Evolutionary conservation across 2,329 filamentous ascomycete species (phyloP).

Genomic region (Parafenestella ontariensis): DNA sequence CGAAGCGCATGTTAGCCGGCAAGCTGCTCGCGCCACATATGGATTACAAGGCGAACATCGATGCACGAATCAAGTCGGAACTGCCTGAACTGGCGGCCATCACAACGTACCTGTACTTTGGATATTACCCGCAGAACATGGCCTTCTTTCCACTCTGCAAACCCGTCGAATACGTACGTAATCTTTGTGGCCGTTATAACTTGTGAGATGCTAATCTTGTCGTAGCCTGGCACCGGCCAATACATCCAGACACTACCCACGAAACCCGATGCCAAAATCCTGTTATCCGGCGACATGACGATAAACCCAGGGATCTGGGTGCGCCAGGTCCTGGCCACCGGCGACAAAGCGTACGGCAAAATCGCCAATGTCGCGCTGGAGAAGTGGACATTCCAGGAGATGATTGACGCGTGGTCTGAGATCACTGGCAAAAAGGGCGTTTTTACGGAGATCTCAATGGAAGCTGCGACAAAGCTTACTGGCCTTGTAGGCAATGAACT

Average conservation of each 20-base stretch:
- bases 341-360: slow-evolving; percentile 25
- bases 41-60: slow-evolving; percentile 52
- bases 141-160: slow-evolving; percentile 35
- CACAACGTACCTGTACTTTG: slow-evolving; percentile 39
- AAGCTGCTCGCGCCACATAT: slow-evolving; percentile 51
- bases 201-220: neutral
- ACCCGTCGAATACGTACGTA: slow-evolving; percentile 31
- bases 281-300: slow-evolving; percentile 37
- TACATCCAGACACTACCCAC: slow-evolving; percentile 35
- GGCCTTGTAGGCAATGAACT: slow-evolving; percentile 33
- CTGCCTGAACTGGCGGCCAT: slow-evolving; percentile 33
- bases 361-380: slow-evolving; percentile 37
- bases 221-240: slow-evolving; percentile 21
- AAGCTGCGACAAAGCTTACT: slow-evolving; percentile 27
- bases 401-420: slow-evolving; percentile 35
- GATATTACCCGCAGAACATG: slow-evolving; percentile 42
- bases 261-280: slow-evolving; percentile 29
- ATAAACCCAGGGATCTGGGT: slow-evolving; percentile 40
- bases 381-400: slow-evolving; percentile 33
- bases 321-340: slow-evolving; percentile 30
- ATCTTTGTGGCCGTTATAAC: neutral
- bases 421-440: slow-evolving; percentile 37
- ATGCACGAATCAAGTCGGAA: slow-evolving; percentile 51
- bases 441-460: slow-evolving; percentile 25
- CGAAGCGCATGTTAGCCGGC: slow-evolving; percentile 40